These are phyloP conservation scores for Diaporthe longicolla DNA, from an alignment of 2,329 filamentous ascomycete species.

Conservation along the genomic window DNA sequence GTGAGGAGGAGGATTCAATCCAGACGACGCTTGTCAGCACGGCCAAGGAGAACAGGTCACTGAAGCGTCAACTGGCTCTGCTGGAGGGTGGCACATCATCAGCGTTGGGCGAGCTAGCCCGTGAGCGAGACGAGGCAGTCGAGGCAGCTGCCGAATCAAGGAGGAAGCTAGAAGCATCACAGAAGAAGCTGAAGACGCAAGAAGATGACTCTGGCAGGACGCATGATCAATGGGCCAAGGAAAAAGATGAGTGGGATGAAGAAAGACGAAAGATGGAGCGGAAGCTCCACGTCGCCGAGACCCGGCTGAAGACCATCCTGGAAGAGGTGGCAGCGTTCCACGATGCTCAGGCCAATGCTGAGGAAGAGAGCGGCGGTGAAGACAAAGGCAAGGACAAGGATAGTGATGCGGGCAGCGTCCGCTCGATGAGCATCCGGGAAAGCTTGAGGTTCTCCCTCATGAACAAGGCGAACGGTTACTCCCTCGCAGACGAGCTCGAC, in stretches of 20 bases:
- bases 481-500: conserved; percentile 90
- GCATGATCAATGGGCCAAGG: conserved; percentile 85
- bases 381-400: conserved; percentile 74
- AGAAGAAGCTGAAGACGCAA: conserved; percentile 82
- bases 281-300: conserved; percentile 91
- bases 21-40: conserved; percentile 73
- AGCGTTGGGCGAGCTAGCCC: conserved; percentile 84
- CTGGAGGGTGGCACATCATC: conserved; percentile 91
- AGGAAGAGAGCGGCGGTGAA: conserved; percentile 64
- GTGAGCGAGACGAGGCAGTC: conserved; percentile 88
- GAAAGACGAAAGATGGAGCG: conserved; percentile 87
- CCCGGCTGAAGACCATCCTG: conserved; percentile 83
- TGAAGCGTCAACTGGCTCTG: conserved; percentile 88
- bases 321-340: conserved; percentile 86
- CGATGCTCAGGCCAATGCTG: conserved; percentile 55
- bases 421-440: conserved; percentile 80
- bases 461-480: conserved; percentile 77
- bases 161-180: conserved; percentile 80
- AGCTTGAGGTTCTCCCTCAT: conserved; percentile 81
- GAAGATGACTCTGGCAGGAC: conserved; percentile 87
- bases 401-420: conserved; percentile 79
- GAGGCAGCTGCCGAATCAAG: conserved; percentile 80
- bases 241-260: conserved; percentile 87
- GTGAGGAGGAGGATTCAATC: conserved; percentile 81
- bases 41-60: conserved; percentile 81